Base-by-base conservation (phyloP, 2,329 filamentous ascomycete genomes). In the Exophiala sideris region DNA sequence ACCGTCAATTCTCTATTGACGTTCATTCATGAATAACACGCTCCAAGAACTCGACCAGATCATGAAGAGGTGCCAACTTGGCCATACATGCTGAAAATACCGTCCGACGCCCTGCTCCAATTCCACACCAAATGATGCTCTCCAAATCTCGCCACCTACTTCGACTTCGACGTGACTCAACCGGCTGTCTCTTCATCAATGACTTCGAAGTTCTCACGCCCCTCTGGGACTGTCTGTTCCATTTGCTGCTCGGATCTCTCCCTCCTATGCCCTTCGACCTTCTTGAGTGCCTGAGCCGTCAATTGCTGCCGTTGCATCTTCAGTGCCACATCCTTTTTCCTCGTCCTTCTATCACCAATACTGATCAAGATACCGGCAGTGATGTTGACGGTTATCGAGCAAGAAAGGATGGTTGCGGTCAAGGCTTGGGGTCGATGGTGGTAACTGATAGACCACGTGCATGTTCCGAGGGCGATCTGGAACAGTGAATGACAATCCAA, bases 311-410 rank as follows among this genome's bases (percentile, higher is more conserved):
- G 76, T 64, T 88, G 83, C 71, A 94, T 82, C 41, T 85, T 79
- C 65, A 91, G 85, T 18, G 91, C 76, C 0, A 95, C 88, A 39
- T 95, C 89, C 79, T 91, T 92, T 78, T 95, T 95, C 47, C 89
- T 77, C 1, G 89, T 91, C 59, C 80, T 82, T 16, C 85, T 80
- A 66, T 92, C 89, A 1, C 89, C 89, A 12, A 90, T 77, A 60
- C 78, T 84, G 67, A 95, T 95, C 21, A 92, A 67, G 1, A 95
- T 71, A 3, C 89, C 89, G 0, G 86, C 89, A 0, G 81, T 81
- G 59, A 90, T 85, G 67, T 95, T 95, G 66, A 84, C 87, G 0
- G 84, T 81, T 62, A 95, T 89, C 20, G 85, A 89, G 65, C 83
- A 87, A 65, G 84, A 87, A 1, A 95, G 87, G 52, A 95, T 91